phyloP scores from a whole-genome alignment of 2,329 filamentous ascomycete genomes.

The Alternaria gansuensis region DNA sequence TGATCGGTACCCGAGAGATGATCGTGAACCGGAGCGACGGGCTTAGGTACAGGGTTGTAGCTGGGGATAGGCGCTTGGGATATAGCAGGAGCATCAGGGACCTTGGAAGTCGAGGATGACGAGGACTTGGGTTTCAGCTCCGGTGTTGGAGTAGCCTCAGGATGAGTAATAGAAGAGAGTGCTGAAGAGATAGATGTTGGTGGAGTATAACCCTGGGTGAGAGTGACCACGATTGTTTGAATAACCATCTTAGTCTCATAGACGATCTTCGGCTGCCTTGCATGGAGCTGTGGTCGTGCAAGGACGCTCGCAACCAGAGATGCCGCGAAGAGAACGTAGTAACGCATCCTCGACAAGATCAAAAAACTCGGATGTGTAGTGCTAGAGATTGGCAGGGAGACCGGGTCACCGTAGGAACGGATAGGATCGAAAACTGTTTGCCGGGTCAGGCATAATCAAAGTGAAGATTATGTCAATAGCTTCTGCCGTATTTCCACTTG shows the following conservation, averaged over 20 bases:
- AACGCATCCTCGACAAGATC: conserved; percentile 38
- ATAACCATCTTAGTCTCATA: conserved; percentile 35
- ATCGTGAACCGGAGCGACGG: conserved; percentile 10
- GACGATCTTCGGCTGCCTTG: conserved; percentile 34
- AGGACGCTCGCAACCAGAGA: conserved; percentile 39
- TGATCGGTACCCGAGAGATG: conserved; percentile 37
- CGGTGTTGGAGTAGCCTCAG: conserved; percentile 2
- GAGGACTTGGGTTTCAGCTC: conserved; percentile 1
- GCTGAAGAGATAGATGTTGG: conserved; percentile 11
- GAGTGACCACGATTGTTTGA: conserved; percentile 33
- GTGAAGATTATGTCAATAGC: neutral
- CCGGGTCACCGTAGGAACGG: conserved; percentile 18
- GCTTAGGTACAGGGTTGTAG: conserved; percentile 3
- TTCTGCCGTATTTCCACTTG: conserved; percentile 11
- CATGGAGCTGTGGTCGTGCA: conserved; percentile 32
- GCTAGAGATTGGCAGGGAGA: conserved; percentile 17
- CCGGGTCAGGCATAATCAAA: conserved; percentile 21
- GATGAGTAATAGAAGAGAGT: conserved; percentile 2
- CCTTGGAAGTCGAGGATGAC: neutral
- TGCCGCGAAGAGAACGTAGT: conserved; percentile 36
- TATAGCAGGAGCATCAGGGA: conserved; percentile 9
- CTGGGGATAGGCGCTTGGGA: neutral
- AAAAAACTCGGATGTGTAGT: conserved; percentile 18
- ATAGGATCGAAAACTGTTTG: conserved; percentile 20
- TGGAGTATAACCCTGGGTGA: conserved; percentile 12